Conservation (phyloP, 129 eudicot genomes). For the Lactuca sativa region DNA sequence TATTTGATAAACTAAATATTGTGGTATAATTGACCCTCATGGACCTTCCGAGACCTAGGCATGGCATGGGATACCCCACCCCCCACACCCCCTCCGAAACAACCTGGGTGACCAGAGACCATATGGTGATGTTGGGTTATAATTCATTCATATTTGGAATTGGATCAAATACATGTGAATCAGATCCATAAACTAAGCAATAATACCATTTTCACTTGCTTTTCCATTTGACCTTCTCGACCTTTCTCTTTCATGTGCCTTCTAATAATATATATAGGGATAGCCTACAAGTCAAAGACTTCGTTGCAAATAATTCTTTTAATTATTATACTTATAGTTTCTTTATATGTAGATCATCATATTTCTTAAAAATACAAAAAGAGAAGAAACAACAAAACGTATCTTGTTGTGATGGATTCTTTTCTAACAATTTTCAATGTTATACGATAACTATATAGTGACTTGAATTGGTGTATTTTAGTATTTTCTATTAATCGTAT, state of each 20-base stretch:
- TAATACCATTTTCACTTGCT: conserved; percentile 26
- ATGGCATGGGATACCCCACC: conserved; percentile 3
- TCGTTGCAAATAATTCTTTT: neutral
- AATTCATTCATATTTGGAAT: conserved; percentile 16
- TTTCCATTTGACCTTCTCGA: conserved; percentile 23
- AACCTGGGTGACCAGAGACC: conserved; percentile 26
- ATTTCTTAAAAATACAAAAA: no score
- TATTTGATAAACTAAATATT: neutral
- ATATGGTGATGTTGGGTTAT: conserved; percentile 31
- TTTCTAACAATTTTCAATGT: neutral
- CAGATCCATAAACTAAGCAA: conserved; percentile 39
- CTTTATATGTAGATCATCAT: neutral
- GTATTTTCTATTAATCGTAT: neutral
- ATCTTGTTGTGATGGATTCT: neutral
- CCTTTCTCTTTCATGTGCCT: conserved; percentile 26
- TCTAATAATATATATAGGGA: neutral
- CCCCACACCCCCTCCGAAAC: conserved; percentile 21
- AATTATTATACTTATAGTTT: no score
- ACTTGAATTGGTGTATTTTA: no score
- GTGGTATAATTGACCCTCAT: conserved; percentile 19
- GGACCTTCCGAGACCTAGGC: conserved; percentile 24
- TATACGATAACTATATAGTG: no score
- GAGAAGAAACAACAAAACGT: neutral
- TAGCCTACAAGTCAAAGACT: conserved; percentile 21
- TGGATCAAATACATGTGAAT: conserved; percentile 35